Evolutionary conservation across 495 filamentous ascomycete species (phyloP), one percentile per base, ranked within the genome.

Genomic region (Aspergillus nanangensis): DNA sequence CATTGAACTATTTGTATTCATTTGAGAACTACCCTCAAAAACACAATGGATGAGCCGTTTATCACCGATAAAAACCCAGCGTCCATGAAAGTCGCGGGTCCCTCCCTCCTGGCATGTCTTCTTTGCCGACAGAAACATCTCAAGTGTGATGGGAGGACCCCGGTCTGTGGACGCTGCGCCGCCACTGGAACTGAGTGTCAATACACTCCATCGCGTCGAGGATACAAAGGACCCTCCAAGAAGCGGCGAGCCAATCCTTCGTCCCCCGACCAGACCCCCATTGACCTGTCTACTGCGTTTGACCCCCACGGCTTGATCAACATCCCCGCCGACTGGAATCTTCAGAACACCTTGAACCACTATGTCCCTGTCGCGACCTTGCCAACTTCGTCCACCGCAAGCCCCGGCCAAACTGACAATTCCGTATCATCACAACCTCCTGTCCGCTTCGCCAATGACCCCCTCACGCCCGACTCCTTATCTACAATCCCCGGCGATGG

Each of bases 111-210:
- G 45, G 77, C 78, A 22, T 82, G 78, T 57, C 66, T 81, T 23
- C 60, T 63, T 31, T 82, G 80, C 52, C 79, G 81, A 38, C 68
- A 74, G 46, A 75, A 81, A 48, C 82, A 84, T 52, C 78, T 84
- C 45, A 74, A 72, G 53, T 74, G 71, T 37, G 71, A 74, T 56
- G 67, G 69, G 4, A 52, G 53, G 18, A 70, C 61, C 3, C 71
- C 71, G 14, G 33, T 65, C 36, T 74, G 71, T 53, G 56, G 65
- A n/a, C 71, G 71, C 21, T 74, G 71, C 40, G 47, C 45, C 7
- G 44, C 59, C 24, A 56, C 56, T 1, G 60, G 63, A 13, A 38
- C 62, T 15, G 54, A 65, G 10, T 74, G 71, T 50, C 60, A 67
- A 46, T 74, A 72, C 40, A 70, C 69, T 3, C 69, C 70, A 15